phyloP scores from a whole-genome alignment of 495 filamentous ascomycete genomes.

The Penicillium longicatenatum region DNA sequence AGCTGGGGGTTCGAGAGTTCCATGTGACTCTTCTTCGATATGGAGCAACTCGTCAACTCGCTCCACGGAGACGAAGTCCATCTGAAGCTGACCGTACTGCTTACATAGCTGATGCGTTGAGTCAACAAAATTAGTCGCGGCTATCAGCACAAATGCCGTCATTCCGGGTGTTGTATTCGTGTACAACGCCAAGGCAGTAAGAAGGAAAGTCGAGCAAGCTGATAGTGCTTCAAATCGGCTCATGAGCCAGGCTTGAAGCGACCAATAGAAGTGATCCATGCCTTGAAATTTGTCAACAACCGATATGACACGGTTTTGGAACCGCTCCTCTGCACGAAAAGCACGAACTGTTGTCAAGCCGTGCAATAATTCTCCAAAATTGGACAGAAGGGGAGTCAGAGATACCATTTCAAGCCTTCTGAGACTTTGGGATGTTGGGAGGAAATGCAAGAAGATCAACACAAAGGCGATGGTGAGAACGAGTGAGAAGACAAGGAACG shows the following conservation, averaged over 20 bases:
- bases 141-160: slow-evolving; percentile 68
- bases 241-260: slow-evolving; percentile 76
- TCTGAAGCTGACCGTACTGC: slow-evolving; percentile 78
- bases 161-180: slow-evolving; percentile 69
- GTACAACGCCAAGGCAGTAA: slow-evolving; percentile 71
- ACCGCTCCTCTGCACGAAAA: slow-evolving; percentile 70
- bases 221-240: slow-evolving; percentile 76
- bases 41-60: slow-evolving; percentile 75
- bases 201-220: slow-evolving; percentile 65
- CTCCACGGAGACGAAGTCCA: slow-evolving; percentile 89
- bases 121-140: slow-evolving; percentile 52
- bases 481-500: slow-evolving; percentile 71
- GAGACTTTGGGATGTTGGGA: slow-evolving; percentile 80
- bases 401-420: slow-evolving; percentile 83
- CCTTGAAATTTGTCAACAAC: slow-evolving; percentile 84
- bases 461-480: slow-evolving; percentile 64
- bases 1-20: slow-evolving; percentile 65
- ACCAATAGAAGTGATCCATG: slow-evolving; percentile 94
- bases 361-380: slow-evolving; percentile 79
- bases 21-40: slow-evolving; percentile 70
- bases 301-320: slow-evolving; percentile 72
- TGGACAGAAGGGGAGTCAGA: slow-evolving; percentile 77
- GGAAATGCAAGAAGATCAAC: slow-evolving; percentile 67
- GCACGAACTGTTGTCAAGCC: slow-evolving; percentile 79
- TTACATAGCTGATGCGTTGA: slow-evolving; percentile 73